These are phyloP conservation scores for Penicillium sp. DNA, from an alignment of 2,329 filamentous ascomycete species.

Conservation along the genomic window DNA sequence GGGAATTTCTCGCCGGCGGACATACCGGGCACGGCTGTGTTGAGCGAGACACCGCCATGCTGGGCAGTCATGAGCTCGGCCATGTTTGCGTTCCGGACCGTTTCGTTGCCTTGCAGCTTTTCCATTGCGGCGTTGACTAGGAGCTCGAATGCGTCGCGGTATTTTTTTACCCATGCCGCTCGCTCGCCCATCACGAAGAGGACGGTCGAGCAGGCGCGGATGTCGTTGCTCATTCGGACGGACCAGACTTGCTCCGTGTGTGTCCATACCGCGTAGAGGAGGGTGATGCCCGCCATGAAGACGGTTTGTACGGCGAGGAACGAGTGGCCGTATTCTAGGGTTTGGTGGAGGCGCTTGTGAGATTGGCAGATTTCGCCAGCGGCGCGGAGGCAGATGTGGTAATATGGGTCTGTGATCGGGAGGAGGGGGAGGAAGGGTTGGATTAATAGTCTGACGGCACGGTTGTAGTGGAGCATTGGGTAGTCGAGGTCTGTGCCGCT, in stretches of 20 bases:
- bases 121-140: conserved; percentile 50
- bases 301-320: conserved; percentile 41
- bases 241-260: conserved; percentile 49
- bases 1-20: conserved; percentile 16
- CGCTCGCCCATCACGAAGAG: conserved; percentile 53
- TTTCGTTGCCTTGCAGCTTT: conserved; percentile 42
- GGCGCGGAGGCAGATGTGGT: conserved; percentile 42
- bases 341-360: conserved; percentile 39
- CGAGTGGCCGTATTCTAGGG: conserved; percentile 40
- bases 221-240: conserved; percentile 49
- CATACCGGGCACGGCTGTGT: conserved; percentile 14
- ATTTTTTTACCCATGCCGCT: conserved; percentile 49
- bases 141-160: conserved; percentile 49
- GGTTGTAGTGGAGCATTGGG: conserved; percentile 51
- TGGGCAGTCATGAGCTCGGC: conserved; percentile 44
- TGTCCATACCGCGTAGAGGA: conserved; percentile 42
- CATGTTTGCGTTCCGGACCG: conserved; percentile 35
- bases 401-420: conserved; percentile 47
- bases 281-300: conserved; percentile 39
- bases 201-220: conserved; percentile 50
- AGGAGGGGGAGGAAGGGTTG: conserved; percentile 52
- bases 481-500: conserved; percentile 46
- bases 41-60: conserved; percentile 18
- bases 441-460: conserved; percentile 50
- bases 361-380: conserved; percentile 39